A percentile compares a stretch with the other conserved stretches of the same genome.
Conservation (phyloP, 192 early-diverging fungal species). For the Backusella tarrabulga region DNA sequence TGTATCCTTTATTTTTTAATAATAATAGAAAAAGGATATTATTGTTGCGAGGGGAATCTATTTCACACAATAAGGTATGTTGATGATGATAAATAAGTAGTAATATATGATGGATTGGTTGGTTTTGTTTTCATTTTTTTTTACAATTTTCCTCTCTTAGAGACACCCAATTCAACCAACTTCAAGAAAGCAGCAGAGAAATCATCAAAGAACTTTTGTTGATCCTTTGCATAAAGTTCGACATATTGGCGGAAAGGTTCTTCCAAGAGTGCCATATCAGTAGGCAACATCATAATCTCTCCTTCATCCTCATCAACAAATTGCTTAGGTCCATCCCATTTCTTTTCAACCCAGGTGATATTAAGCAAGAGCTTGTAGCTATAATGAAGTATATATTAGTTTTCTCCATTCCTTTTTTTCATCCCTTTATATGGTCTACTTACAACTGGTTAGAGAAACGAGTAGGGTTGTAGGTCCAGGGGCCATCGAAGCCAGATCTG, state of each 20-base stretch:
- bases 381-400: not conserved
- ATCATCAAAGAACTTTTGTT: conserved; percentile 63
- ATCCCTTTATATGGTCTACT: not conserved
- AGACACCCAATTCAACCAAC: conserved; percentile 50
- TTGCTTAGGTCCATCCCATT: conserved; percentile 41
- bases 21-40: not conserved
- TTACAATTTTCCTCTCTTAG: conserved; percentile 32
- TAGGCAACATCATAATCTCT: conserved; percentile 67
- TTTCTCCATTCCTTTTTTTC: not conserved
- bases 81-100: not conserved
- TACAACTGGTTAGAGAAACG: conserved; percentile 51
- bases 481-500: conserved; percentile 59
- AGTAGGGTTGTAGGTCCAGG: conserved; percentile 46
- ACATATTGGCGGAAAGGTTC: conserved; percentile 61
- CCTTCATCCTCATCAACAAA: conserved; percentile 35
- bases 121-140: not conserved
- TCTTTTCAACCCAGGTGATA: conserved; percentile 34
- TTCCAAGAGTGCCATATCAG: conserved; percentile 66
- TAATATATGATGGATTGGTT: not conserved
- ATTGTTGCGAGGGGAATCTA: not conserved
- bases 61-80: conserved; percentile 10
- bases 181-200: conserved; percentile 49
- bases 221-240: conserved; percentile 64
- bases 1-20: not conserved
- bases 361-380: conserved; percentile 35